Evolutionary conservation across 257 asterid species (phyloP).

Genomic region (Solanum microdontum): DNA sequence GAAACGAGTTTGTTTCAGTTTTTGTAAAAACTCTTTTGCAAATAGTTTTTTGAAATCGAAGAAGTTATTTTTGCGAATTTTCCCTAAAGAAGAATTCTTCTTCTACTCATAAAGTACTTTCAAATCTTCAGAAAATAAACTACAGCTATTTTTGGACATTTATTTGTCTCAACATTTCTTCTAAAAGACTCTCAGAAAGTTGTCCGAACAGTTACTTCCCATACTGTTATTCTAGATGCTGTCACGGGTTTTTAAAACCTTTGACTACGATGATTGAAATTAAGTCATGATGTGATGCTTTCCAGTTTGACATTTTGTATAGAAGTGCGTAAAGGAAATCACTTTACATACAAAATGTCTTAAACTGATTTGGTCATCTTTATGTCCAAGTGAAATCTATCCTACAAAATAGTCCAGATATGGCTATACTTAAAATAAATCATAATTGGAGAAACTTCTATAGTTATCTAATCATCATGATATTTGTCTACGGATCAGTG

Average conservation of each 20-base stretch:
- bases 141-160: not conserved
- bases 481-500: not conserved
- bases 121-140: not conserved
- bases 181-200: not conserved
- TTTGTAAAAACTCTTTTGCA: not conserved
- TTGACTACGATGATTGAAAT: not conserved
- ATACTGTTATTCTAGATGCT: not conserved
- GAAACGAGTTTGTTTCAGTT: not conserved
- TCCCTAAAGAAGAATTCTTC: not conserved
- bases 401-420: not conserved
- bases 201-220: not conserved
- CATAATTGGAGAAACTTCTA: not conserved
- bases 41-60: not conserved
- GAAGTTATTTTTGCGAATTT: not conserved
- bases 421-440: not conserved
- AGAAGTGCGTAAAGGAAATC: not conserved
- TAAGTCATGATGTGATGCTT: not conserved
- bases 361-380: not conserved
- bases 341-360: not conserved
- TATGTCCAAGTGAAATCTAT: not conserved
- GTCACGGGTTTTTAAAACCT: not conserved
- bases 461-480: not conserved
- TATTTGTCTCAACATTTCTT: not conserved
- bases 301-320: not conserved
- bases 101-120: not conserved